Percentiles rank a stretch among this genome's conserved stretches.
These are phyloP conservation scores for Calonectria hongkongensis DNA, from an alignment of 2,329 filamentous ascomycete genomes.

Conservation along the genomic window DNA sequence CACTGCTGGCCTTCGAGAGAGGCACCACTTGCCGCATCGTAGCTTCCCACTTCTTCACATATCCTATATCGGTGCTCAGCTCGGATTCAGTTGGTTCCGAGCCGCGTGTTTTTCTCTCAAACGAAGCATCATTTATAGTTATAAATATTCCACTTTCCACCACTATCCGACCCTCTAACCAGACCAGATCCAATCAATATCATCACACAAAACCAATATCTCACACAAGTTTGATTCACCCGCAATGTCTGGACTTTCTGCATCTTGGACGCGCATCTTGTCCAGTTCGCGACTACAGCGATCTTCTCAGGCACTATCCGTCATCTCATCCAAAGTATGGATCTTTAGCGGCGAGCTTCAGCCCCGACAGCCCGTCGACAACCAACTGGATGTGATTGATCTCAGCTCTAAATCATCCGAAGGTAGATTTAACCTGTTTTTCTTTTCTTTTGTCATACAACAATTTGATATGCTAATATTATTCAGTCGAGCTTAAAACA, in stretches of 20 bases:
- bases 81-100: constrained; percentile 1
- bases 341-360: constrained; percentile 72
- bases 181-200: not conserved
- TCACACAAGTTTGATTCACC: not conserved
- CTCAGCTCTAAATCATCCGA: constrained; percentile 43
- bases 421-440: not conserved
- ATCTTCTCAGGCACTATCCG: constrained; percentile 69
- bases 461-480: not conserved
- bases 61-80: not conserved
- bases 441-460: not conserved
- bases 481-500: constrained; percentile 40
- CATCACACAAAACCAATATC: not conserved
- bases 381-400: constrained; percentile 64
- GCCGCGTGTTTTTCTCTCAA: constrained; percentile 7
- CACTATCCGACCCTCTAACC: not conserved
- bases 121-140: constrained; percentile 1
- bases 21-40: not conserved
- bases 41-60: not conserved
- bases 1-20: not conserved
- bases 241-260: constrained; percentile 23
- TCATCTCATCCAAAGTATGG: constrained; percentile 61
- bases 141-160: constrained; percentile 5
- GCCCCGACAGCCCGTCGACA: constrained; percentile 70
- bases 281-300: constrained; percentile 62
- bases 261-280: constrained; percentile 53